Percentiles rank a stretch among this genome's conserved stretches.
These are phyloP conservation scores for Xylaria telfairii DNA, from an alignment of 495 filamentous ascomycete genomes.

Conservation along the genomic window DNA sequence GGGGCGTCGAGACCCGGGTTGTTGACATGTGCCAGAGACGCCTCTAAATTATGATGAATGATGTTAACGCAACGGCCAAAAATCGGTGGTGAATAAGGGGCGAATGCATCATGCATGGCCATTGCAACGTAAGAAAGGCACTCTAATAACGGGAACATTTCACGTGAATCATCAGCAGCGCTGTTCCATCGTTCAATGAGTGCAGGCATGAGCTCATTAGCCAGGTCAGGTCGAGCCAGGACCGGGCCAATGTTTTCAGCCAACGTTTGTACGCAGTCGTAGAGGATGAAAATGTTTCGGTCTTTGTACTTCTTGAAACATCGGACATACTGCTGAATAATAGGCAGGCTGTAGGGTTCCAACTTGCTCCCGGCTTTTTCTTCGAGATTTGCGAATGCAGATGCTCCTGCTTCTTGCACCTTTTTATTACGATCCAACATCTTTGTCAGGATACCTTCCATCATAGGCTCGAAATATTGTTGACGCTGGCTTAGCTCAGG, in stretches of 20 bases:
- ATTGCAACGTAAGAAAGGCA: constrained; percentile 94
- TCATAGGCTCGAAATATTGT: constrained; percentile 91
- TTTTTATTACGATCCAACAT: constrained; percentile 98
- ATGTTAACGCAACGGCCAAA: constrained; percentile 87
- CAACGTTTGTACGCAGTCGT: constrained; percentile 97
- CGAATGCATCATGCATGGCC: constrained; percentile 81
- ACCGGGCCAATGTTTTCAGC: constrained; percentile 88
- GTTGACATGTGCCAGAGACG: constrained; percentile 66
- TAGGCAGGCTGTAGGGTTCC: constrained; percentile 84
- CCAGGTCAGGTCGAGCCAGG: constrained; percentile 76
- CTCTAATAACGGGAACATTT: constrained; percentile 92
- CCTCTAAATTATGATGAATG: constrained; percentile 87
- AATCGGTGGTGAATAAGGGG: constrained; percentile 81
- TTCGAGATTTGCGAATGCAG: constrained; percentile 94
- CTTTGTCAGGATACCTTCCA: constrained; percentile 91
- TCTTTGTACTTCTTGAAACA: constrained; percentile 98
- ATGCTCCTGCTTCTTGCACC: constrained; percentile 95
- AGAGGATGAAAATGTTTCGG: constrained; percentile 97
- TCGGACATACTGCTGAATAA: constrained; percentile 87
- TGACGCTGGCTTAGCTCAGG: constrained; percentile 67
- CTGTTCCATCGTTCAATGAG: constrained; percentile 89
- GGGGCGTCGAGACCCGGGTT: constrained; percentile 76
- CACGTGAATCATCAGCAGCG: constrained; percentile 85
- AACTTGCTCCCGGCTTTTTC: constrained; percentile 86
- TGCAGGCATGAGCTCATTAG: constrained; percentile 90